Evolutionary conservation across 2,329 filamentous ascomycete species (phyloP), one percentile per base, ranked within the genome.

Genomic region (Microascus cirrosus): DNA sequence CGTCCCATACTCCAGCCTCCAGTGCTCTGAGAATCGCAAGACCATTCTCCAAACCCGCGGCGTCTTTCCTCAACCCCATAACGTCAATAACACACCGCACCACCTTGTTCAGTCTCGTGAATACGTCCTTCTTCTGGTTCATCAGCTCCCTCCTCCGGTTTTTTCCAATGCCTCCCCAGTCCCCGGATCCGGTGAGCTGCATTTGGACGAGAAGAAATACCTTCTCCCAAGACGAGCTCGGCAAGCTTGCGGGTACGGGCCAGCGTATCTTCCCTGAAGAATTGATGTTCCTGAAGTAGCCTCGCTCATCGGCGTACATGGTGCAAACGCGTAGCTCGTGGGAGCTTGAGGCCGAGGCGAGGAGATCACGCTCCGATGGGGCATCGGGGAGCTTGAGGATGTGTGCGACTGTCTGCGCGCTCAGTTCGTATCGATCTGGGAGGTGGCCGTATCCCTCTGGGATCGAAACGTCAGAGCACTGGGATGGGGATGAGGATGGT

Each of bases 11-110:
- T 1, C 80, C 82, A 1, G 91, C 88, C 24, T 83, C 80, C 56
- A 97, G 73, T 62, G 89, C 90, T 59, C 93, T 80, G 54, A 87
- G 80, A 6, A 97, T 78, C 65, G 93, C 87, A 1, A 97, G 77
- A 6, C 87, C 87, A 60, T 85, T 84, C 32, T 80, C 80, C 1
- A 84, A 78, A 1, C 86, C 80, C 4, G 83, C 69, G 0, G 89
- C 85, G 67, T 97, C 90, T 1, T 60, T 54, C 11, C 68, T 65
- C 11, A 67, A 59, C 1, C 73, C 74, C 20, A 71, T 63, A 1
- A 76, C 64, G 45, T 76, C 74, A 3, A 68, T 64, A 4, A 72
- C 58, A 51, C 73, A 74, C 56, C 74, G 67, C 18, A 76, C 57
- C 1, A 69, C 63, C 4, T 61, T 63, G 28, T 73, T 69, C 0